A percentile compares a stretch with the other conserved stretches of the same genome.
Conservation (phyloP, 169 alveolate species). For the Cyclospora cayetanensis region DNA sequence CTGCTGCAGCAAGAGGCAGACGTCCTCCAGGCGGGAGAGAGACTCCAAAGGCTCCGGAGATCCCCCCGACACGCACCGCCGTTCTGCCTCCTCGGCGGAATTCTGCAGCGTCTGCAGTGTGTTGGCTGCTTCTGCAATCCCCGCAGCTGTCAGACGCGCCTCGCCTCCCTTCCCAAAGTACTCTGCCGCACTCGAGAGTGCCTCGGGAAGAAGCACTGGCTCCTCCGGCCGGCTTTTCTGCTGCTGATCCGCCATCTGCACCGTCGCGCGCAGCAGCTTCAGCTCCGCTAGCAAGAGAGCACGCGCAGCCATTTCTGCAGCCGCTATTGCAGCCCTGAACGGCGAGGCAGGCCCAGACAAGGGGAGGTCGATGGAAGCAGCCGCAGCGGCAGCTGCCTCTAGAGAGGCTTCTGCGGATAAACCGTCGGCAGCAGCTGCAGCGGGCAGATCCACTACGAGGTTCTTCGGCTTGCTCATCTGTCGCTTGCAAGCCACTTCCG, state of each 20-base stretch:
- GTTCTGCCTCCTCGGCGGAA: background rate
- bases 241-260: background rate
- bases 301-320: background rate
- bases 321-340: slow-evolving; percentile 15
- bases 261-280: slow-evolving; percentile 27
- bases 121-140: slow-evolving; percentile 9
- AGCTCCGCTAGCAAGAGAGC: slow-evolving; percentile 11
- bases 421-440: background rate
- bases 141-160: slow-evolving; percentile 9
- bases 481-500: background rate
- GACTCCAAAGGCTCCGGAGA: background rate
- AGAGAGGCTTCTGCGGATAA: background rate
- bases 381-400: slow-evolving; percentile 16
- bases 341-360: background rate
- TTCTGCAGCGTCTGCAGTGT: background rate
- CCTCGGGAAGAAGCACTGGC: background rate
- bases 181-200: background rate
- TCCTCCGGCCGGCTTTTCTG: background rate
- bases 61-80: background rate
- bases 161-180: background rate
- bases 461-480: background rate
- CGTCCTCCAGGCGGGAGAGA: background rate
- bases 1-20: slow-evolving; percentile 13
- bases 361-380: background rate
- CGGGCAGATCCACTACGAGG: background rate